Percentiles rank a stretch among this genome's conserved stretches.
phyloP scores from a whole-genome alignment of 176 grass and related monocot genomes.

The Puccinellia tenuiflora region DNA sequence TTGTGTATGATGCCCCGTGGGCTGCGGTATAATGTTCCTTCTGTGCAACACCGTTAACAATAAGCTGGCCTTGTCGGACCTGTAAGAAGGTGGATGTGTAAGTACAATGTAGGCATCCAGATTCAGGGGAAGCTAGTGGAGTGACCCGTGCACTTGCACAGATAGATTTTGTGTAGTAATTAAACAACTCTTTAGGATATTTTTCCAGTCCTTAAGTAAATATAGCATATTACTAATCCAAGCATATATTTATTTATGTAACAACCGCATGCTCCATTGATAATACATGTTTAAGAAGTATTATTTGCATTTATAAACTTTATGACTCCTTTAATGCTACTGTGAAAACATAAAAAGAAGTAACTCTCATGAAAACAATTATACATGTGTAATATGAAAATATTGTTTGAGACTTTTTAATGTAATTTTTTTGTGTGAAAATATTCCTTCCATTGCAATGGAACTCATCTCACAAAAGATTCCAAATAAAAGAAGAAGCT shows the following conservation, averaged over 20 bases:
- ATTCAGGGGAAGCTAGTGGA: background rate
- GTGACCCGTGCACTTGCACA: no score
- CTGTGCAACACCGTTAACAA: constrained; percentile 43
- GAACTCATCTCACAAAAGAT: background rate
- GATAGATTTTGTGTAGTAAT: background rate
- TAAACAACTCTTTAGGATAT: background rate
- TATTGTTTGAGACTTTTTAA: no score
- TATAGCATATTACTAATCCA: background rate
- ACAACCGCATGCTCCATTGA: background rate
- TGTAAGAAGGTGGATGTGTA: background rate
- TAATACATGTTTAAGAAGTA: background rate
- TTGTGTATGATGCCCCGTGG: constrained; percentile 19
- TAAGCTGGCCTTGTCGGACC: constrained; percentile 44
- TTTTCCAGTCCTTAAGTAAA: background rate
- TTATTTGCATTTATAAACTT: background rate
- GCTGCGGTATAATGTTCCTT: constrained; percentile 27
- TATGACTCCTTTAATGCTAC: background rate
- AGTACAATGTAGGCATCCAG: background rate
- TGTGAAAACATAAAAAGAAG: no score
- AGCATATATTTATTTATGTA: background rate
- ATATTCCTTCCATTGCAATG: background rate
- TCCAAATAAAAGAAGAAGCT: background rate
- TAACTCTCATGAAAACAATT: no score
- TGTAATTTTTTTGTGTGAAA: background rate
- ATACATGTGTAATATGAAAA: no score